A percentile compares a stretch with the other conserved stretches of the same genome.
Evolutionary conservation across 2,329 filamentous ascomycete genomes (phyloP).

Genomic region (Pseudovirgaria hyperparasitica): DNA sequence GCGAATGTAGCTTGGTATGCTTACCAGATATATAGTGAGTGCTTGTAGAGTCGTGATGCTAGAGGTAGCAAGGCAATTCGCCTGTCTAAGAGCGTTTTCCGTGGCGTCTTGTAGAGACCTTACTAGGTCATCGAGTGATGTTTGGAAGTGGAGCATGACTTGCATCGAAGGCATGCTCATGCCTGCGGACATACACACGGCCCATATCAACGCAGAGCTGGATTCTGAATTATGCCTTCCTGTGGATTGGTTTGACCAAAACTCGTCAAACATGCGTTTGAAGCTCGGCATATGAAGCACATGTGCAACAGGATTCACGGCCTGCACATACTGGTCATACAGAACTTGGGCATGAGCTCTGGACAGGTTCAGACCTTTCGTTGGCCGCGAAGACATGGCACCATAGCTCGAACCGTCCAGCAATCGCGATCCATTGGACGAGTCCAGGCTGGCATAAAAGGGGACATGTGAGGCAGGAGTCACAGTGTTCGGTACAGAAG

Average conservation of each 20-base stretch:
- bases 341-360: slow-evolving; percentile 22
- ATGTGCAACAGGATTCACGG: slow-evolving; percentile 24
- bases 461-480: no score
- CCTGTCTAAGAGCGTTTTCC: slow-evolving; percentile 20
- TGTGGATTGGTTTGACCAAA: slow-evolving; percentile 24
- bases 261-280: slow-evolving; percentile 23
- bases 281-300: slow-evolving; percentile 24
- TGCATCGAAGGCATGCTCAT: slow-evolving; percentile 23
- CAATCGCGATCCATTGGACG: no score
- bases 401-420: no score
- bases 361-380: no score
- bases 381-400: no score
- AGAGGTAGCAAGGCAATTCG: slow-evolving; percentile 25
- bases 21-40: slow-evolving; percentile 23
- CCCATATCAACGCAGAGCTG: slow-evolving; percentile 21
- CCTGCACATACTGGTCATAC: slow-evolving; percentile 20
- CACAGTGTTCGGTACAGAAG: no score
- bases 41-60: slow-evolving; percentile 25
- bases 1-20: background rate
- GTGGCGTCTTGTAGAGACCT: slow-evolving; percentile 23
- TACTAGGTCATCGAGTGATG: slow-evolving; percentile 24
- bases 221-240: slow-evolving; percentile 22
- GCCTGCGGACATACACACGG: slow-evolving; percentile 24
- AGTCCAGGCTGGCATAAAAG: no score
- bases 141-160: slow-evolving; percentile 25